A percentile compares a stretch with the other conserved stretches of the same genome.
phyloP scores from a whole-genome alignment of 805 yeast species.

The Dipodascus geniculatus region DNA sequence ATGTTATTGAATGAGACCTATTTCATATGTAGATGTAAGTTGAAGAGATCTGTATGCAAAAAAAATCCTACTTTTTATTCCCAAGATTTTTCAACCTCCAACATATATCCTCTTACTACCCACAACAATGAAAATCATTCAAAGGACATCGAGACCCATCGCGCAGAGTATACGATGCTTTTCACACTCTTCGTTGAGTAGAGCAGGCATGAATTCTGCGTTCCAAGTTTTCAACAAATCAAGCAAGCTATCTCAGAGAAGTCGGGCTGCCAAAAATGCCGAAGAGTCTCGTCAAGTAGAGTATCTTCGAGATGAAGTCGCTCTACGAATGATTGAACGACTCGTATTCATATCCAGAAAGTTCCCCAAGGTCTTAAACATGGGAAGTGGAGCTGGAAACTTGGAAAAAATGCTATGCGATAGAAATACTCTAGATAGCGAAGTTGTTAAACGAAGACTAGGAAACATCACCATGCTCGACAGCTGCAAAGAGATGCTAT shows the following conservation, averaged over 20 bases:
- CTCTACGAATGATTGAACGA: conserved; percentile 61
- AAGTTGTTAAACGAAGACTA: conserved; percentile 40
- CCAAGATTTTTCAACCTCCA: too few species aligned
- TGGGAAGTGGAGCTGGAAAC: conserved; percentile 66
- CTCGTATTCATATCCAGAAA: conserved; percentile 59
- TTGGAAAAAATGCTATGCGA: conserved; percentile 33
- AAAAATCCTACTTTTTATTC: too few species aligned
- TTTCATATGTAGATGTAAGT: too few species aligned
- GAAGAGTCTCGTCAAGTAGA: conserved; percentile 48
- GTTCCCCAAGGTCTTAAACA: conserved; percentile 50
- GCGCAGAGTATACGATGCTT: background rate
- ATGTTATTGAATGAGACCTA: too few species aligned
- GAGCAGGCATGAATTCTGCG: conserved; percentile 8
- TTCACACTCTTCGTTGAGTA: background rate
- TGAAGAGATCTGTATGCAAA: too few species aligned
- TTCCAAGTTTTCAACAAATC: conserved; percentile 51
- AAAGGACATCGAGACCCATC: background rate
- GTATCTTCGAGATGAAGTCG: conserved; percentile 64
- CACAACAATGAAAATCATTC: background rate
- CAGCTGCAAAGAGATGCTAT: conserved; percentile 40
- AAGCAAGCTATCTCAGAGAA: conserved; percentile 50
- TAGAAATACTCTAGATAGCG: conserved; percentile 38
- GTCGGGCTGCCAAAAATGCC: conserved; percentile 35
- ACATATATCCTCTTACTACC: background rate
- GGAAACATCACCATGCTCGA: conserved; percentile 56